Percentiles rank a stretch among this genome's conserved stretches.
Conservation (phyloP, 225 moss, liverwort and hornwort species). For the Polytrichum formosum region DNA sequence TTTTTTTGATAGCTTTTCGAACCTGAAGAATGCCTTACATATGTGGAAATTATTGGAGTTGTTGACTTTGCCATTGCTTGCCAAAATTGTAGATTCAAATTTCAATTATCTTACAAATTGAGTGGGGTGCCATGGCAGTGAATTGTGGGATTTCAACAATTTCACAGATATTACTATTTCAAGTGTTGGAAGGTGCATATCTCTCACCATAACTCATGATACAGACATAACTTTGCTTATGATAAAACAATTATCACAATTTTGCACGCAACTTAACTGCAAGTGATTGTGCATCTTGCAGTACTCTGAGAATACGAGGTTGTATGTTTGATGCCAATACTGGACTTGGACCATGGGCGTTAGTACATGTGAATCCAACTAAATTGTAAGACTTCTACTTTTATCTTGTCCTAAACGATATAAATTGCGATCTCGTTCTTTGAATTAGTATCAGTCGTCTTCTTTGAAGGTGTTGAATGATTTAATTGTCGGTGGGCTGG, state of each 20-base stretch:
- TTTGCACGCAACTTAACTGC: background rate
- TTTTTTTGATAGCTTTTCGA: background rate
- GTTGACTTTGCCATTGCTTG: background rate
- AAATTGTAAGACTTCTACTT: slow-evolving; percentile 33
- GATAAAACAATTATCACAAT: background rate
- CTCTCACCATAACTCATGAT: background rate
- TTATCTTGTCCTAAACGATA: no score
- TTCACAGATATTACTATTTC: slow-evolving; percentile 76
- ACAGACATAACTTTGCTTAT: no score
- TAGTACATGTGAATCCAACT: slow-evolving; percentile 65
- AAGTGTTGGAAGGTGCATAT: slow-evolving; percentile 57
- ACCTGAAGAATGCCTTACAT: no score
- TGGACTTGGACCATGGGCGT: slow-evolving; percentile 77
- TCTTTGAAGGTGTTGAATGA: background rate
- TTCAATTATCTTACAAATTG: slow-evolving; percentile 17
- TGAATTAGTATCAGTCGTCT: no score
- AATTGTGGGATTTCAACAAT: slow-evolving; percentile 68
- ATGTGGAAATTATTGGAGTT: no score
- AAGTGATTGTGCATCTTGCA: slow-evolving; percentile 23
- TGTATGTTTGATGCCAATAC: slow-evolving; percentile 65
- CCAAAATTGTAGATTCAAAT: background rate
- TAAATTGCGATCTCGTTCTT: no score
- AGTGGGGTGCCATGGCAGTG: slow-evolving; percentile 38
- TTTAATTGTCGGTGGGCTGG: slow-evolving; percentile 12
- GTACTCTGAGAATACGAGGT: slow-evolving; percentile 72